Evolutionary conservation across 129 eudicot genomes (phyloP), one percentile per base, ranked within the genome.

Genomic region (Helianthus tuberosus): DNA sequence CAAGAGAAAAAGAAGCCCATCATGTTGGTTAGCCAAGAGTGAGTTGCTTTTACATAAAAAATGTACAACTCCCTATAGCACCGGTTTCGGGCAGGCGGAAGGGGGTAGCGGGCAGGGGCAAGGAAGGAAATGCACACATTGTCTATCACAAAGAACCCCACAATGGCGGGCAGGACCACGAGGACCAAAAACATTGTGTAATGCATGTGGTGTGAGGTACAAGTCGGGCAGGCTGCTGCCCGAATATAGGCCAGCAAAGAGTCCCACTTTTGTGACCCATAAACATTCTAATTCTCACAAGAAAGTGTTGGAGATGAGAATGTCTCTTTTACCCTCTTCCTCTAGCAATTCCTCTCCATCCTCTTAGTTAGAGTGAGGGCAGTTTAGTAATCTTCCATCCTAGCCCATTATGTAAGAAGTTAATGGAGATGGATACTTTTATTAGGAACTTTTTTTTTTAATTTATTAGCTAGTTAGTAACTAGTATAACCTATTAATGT

Each of bases 151-250:
- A 17, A 84, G 46, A 75, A 89, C 92, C 8, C 91, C 91, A 43
- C 89, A 84, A 46, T 84, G 89, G 89, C 71, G 96, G 68, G 84
- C 80, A 47, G 92, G 88, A 54, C 86, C 91, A 53, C 69, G 11
- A 52, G 96, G 89, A 6, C 92, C 89, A 38, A 89, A 84, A 48
- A 89, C 96, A 60, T 68, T 89, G 68, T 89, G 96, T 61, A 89
- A 89, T 79, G 96, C 96, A 53, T 89, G 91, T 77, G 96, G 96
- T 43, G 91, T 89, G 72, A 86, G 96, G 75, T 86, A 86, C 77
- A 86, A 86, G 77, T 83, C 89, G 66, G 91, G 91, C 71, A 78
- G 86, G 81, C 38, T 89, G 85, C 77, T 89, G 77, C 92, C 84
- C 82, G 96, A 89, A 75, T 89, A 89, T 65, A 66, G 91, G 75